Percentiles rank a stretch among this genome's conserved stretches.
These are phyloP conservation scores for Abortiporus biennis DNA, from an alignment of 1,284 basidiomycete species.

Conservation along the genomic window DNA sequence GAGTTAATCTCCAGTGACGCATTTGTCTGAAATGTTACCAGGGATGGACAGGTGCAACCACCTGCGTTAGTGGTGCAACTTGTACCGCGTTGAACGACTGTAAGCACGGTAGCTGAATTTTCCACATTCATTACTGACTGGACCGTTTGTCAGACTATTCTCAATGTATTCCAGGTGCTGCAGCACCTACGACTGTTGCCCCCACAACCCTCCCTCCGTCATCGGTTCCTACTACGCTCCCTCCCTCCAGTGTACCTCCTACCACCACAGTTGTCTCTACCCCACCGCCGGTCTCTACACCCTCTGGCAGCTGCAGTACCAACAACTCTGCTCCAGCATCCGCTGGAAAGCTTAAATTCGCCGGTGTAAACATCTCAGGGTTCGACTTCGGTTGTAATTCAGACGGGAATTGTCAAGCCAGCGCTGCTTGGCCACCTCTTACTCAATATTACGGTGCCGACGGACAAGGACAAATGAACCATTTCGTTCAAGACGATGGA, in stretches of 20 bases:
- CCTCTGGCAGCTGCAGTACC: conserved; percentile 6
- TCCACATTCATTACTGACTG: background rate
- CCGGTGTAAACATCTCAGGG: conserved; percentile 39
- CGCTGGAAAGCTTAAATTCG: conserved; percentile 20
- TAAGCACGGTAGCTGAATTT: conserved; percentile 11
- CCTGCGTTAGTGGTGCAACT: conserved; percentile 30
- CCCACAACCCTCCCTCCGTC: conserved; percentile 7
- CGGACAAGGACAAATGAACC: conserved; percentile 47
- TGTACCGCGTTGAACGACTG: conserved; percentile 24
- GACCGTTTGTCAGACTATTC: conserved; percentile 20
- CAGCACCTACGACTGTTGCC: conserved; percentile 9
- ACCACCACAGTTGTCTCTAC: conserved; percentile 2
- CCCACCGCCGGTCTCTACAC: conserved; percentile 2
- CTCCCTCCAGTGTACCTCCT: background rate
- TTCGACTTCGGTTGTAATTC: conserved; percentile 42
- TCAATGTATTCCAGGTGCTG: conserved; percentile 22
- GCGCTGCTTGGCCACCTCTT: conserved; percentile 37
- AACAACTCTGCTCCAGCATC: conserved; percentile 9
- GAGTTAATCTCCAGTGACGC: background rate
- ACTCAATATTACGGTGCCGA: conserved; percentile 41
- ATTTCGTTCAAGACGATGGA: conserved; percentile 45
- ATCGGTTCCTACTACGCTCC: conserved; percentile 7
- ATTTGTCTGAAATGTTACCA: conserved; percentile 4
- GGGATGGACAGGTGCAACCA: conserved; percentile 35
- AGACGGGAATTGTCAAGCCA: conserved; percentile 34